phyloP scores from a whole-genome alignment of 495 filamentous ascomycete genomes.

The Penicillium goetzii region DNA sequence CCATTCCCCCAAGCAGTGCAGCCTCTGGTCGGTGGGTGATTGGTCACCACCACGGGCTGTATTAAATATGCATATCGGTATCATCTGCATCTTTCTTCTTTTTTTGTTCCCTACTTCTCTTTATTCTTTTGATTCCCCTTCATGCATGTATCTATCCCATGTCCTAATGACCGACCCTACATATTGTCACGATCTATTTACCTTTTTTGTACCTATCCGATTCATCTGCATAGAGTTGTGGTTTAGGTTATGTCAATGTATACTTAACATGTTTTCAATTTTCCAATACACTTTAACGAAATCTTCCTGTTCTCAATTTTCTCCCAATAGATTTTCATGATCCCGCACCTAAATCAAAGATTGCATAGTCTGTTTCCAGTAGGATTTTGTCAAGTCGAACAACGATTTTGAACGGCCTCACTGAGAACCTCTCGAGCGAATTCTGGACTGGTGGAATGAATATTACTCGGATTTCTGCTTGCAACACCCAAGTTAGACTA shows the following conservation, averaged over 20 bases:
- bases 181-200: conserved; percentile 12
- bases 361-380: no score
- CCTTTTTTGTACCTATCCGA: background rate
- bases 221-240: background rate
- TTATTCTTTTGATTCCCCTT: conserved; percentile 15
- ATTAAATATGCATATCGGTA: conserved; percentile 5
- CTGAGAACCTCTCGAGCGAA: no score
- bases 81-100: background rate
- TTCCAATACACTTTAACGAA: background rate
- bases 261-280: conserved; percentile 3
- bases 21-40: conserved; percentile 14
- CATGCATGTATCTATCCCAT: conserved; percentile 18
- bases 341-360: no score
- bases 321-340: background rate
- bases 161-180: conserved; percentile 16
- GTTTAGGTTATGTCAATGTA: conserved; percentile 1
- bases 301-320: background rate
- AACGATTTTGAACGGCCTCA: no score
- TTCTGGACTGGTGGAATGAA: no score
- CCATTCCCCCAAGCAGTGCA: conserved; percentile 19
- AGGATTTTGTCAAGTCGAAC: no score
- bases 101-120: background rate
- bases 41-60: background rate
- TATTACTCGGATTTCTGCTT: no score
- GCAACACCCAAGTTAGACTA: no score